These are phyloP conservation scores for Acer negundo DNA, from an alignment of 345 rosid genomes.

Conservation along the genomic window DNA sequence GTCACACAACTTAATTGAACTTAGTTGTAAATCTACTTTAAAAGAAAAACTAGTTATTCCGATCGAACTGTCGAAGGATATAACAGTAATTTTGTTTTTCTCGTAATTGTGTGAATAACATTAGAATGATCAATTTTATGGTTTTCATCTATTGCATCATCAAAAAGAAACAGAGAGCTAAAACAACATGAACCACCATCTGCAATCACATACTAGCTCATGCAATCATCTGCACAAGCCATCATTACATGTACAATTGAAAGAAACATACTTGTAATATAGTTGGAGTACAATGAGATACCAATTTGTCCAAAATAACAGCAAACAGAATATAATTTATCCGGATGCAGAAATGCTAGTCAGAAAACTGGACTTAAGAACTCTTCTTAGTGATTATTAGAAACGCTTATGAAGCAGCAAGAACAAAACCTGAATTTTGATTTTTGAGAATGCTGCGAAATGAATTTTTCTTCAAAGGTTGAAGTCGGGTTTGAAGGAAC, in stretches of 20 bases:
- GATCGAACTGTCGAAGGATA: not conserved
- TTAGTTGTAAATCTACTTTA: not conserved
- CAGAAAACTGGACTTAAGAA: not conserved
- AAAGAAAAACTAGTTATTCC: not conserved
- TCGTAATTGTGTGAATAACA: not conserved
- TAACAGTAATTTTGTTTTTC: not conserved
- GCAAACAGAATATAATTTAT: not conserved
- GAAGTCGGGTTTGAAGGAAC: conserved; percentile 60
- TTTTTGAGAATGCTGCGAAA: conserved; percentile 87
- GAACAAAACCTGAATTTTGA: conserved; percentile 88
- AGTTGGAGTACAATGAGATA: not conserved
- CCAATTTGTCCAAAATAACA: not conserved
- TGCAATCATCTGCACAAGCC: not conserved
- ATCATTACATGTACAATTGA: not conserved
- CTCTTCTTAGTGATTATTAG: not conserved
- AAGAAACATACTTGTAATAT: not conserved
- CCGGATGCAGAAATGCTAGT: not conserved
- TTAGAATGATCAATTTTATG: not conserved
- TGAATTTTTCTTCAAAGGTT: conserved; percentile 93
- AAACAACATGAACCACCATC: not conserved
- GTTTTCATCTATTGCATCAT: not conserved
- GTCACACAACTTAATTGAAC: not conserved
- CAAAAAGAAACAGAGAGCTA: not conserved
- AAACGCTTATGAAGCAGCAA: conserved; percentile 13
- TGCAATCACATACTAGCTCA: not conserved